phyloP scores from a whole-genome alignment of 306 rosid species.

The Rosa chinensis region DNA sequence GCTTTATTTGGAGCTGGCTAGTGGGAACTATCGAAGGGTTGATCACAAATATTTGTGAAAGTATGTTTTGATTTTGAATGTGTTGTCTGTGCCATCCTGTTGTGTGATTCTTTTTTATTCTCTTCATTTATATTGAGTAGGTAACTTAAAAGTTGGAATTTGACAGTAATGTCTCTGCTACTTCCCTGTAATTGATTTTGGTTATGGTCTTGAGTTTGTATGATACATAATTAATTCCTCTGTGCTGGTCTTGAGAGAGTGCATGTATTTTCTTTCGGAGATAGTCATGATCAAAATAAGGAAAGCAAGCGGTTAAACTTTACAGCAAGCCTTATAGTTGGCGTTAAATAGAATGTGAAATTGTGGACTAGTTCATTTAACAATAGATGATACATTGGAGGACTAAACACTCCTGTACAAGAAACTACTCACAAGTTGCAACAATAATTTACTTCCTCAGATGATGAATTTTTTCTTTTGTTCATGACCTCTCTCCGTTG shows the following conservation, averaged over 20 bases:
- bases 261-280: conserved; percentile 90
- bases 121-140: not conserved
- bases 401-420: not conserved
- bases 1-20: conserved; percentile 82
- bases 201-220: not conserved
- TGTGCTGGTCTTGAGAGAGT: conserved; percentile 80
- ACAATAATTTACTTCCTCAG: not conserved
- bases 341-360: not conserved
- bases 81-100: not conserved
- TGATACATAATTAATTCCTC: not conserved
- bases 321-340: conserved; percentile 28
- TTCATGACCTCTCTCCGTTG: conserved; percentile 6
- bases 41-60: conserved; percentile 50
- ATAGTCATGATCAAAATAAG: conserved; percentile 71
- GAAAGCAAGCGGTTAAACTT: conserved; percentile 78
- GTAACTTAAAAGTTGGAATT: not conserved
- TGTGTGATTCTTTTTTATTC: not conserved
- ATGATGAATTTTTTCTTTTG: not conserved
- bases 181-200: not conserved
- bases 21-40: conserved; percentile 93
- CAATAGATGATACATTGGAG: not conserved
- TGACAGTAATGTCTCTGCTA: not conserved
- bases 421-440: no score
- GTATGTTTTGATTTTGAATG: conserved; percentile 37
- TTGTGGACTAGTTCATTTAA: not conserved